Percentiles rank a stretch among this genome's conserved stretches.
phyloP scores from a whole-genome alignment of 352 stramenopile genomes.

The Nothophytophthora sp. region DNA sequence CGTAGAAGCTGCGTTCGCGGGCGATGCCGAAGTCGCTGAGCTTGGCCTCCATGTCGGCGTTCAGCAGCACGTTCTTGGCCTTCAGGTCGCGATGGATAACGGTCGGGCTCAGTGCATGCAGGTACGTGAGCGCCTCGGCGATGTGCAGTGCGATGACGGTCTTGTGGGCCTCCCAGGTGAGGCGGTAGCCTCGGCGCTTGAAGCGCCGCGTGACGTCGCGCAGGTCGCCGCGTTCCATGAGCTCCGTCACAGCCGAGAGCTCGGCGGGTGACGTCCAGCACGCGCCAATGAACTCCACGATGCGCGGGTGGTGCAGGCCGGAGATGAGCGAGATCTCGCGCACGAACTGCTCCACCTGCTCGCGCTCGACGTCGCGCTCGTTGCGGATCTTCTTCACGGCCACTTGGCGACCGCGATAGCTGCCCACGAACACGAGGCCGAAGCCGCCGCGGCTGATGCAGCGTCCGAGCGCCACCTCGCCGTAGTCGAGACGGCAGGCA shows the following conservation, averaged over 20 bases:
- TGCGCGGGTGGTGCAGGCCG: conserved; percentile 49
- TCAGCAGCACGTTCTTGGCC: conserved; percentile 48
- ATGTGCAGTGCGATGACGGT: conserved; percentile 56
- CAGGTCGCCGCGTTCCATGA: conserved; percentile 70
- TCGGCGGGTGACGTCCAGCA: conserved; percentile 52
- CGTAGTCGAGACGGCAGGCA: conserved; percentile 32
- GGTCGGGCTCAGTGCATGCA: conserved; percentile 61
- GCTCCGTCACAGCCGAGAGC: conserved; percentile 57
- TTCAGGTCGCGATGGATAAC: conserved; percentile 55
- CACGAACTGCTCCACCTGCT: conserved; percentile 61
- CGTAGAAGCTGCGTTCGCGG: conserved; percentile 46
- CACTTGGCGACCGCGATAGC: conserved; percentile 33
- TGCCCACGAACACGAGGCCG: conserved; percentile 46
- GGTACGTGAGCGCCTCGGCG: conserved; percentile 57
- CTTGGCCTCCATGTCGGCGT: conserved; percentile 60
- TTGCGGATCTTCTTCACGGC: conserved; percentile 52
- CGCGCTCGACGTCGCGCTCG: conserved; percentile 24
- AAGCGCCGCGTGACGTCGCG: conserved; percentile 53
- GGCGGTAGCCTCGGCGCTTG: conserved; percentile 37
- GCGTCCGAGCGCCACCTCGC: conserved; percentile 35
- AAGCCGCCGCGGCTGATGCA: conserved; percentile 42
- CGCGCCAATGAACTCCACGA: conserved; percentile 69
- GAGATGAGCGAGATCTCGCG: conserved; percentile 61
- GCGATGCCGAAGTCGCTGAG: conserved; percentile 76
- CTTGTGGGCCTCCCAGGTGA: conserved; percentile 62